A percentile compares a stretch with the other conserved stretches of the same genome.
Conservation (phyloP, 495 filamentous ascomycete species). For the Chaetomium cochliodes region DNA sequence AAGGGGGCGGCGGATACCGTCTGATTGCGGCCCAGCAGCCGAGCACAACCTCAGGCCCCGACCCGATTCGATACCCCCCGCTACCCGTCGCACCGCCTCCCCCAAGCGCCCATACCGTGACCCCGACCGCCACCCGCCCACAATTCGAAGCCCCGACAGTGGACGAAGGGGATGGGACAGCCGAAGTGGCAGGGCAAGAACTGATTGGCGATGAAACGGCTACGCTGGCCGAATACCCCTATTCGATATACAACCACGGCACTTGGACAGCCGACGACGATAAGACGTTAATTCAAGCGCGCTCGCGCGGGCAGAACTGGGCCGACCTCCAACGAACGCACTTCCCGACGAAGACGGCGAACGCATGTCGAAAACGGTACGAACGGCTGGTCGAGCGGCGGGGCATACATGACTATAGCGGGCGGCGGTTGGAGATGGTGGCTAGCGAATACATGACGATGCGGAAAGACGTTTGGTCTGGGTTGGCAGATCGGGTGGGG, state of each 20-base stretch:
- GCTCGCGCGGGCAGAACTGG: slow-evolving; percentile 67
- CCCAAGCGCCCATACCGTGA: background rate
- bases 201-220: background rate
- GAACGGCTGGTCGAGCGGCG: slow-evolving; percentile 68
- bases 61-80: background rate
- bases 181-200: background rate
- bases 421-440: slow-evolving; percentile 59
- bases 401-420: slow-evolving; percentile 63
- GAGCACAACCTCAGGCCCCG: background rate
- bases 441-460: slow-evolving; percentile 65
- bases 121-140: background rate
- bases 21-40: slow-evolving; percentile 11
- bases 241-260: slow-evolving; percentile 47
- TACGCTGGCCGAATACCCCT: slow-evolving; percentile 20
- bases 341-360: slow-evolving; percentile 70
- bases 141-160: background rate
- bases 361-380: slow-evolving; percentile 77
- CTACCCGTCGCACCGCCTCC: background rate
- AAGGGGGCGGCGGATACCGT: background rate
- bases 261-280: slow-evolving; percentile 67
- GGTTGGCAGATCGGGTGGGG: slow-evolving; percentile 59
- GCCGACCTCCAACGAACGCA: slow-evolving; percentile 62
- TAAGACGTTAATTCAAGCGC: slow-evolving; percentile 58
- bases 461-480: slow-evolving; percentile 67
- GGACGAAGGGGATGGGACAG: background rate